Base-by-base conservation (phyloP, 225 moss, liverwort and hornwort genomes). In the Climacium dendroides region DNA sequence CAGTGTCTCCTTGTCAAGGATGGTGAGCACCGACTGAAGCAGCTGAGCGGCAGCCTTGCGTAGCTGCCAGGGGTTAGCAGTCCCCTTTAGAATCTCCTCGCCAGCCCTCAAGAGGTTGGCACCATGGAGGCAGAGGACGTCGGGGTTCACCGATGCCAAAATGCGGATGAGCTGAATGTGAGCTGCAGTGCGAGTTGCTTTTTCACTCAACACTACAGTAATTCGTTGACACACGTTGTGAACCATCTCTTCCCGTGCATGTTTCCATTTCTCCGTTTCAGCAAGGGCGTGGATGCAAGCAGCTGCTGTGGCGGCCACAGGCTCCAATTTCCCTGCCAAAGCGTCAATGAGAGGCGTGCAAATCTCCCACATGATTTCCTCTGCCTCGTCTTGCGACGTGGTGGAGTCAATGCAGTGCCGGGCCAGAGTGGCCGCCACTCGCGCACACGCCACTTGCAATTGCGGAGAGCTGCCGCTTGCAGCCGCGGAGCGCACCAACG, bases 401-500 rank as follows among this genome's bases (percentile, higher is more conserved):
- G 80, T 87, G 59, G 92, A 91, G 57, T 94, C 95, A 48, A 96
- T 89, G 24, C 95, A 72, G 89, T 93, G 87, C 45, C 43, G 81
- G 6, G 98, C 96, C 19, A 98, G 63, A 10, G 94, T 86, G 34
- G 92, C 90, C 28, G 95, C 89, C 13, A 98, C 98, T 86, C 94
- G 92, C 11, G 95, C 95, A 83, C 95, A 96, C 7, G 98, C 93
- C 81, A 89, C 92, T 80, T 98, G 98, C 84, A 98, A 90, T 80
- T 96, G 96, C 24, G 96, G 96, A 47, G 90, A 94, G 83, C 94
- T 96, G 59, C 96, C 96, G 82, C 95, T 96, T 3, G 94, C 94
- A 28, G 96, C 90, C n/a, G 96, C 89, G 25, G 92, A 93, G 79
- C 92, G 87, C 26, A 93, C 87, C 58, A 96, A 64, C 5, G 96